Conservation (phyloP, 371 early-diverging fungal genomes). For the Capniomyces stellatus region DNA sequence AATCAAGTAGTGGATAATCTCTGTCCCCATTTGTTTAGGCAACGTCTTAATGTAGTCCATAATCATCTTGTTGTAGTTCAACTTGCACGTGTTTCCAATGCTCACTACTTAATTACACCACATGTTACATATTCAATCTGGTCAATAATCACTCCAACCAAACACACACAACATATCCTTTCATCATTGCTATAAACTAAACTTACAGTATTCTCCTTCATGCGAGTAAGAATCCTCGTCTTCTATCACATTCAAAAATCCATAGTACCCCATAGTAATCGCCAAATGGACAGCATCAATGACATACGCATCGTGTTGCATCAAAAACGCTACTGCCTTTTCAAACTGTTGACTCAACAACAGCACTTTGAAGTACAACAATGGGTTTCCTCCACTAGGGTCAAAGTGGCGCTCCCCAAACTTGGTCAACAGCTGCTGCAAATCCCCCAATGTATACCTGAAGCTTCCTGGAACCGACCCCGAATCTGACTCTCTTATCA, state of each 20-base stretch:
- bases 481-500: slow-evolving; percentile 19
- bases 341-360: slow-evolving; percentile 77
- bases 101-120: neutral
- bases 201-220: neutral
- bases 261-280: slow-evolving; percentile 56
- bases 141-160: too few relatives aligned
- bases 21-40: slow-evolving; percentile 9
- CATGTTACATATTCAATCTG: too few relatives aligned
- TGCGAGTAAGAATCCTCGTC: neutral
- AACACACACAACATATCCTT: too few relatives aligned
- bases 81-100: neutral
- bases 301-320: slow-evolving; percentile 32
- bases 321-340: slow-evolving; percentile 55
- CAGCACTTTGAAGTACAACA: slow-evolving; percentile 63
- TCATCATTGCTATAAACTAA: too few relatives aligned
- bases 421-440: slow-evolving; percentile 38
- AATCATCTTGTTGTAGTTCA: slow-evolving; percentile 17
- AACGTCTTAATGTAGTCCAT: slow-evolving; percentile 18
- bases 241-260: slow-evolving; percentile 52
- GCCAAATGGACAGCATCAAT: slow-evolving; percentile 84
- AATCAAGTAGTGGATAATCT: slow-evolving; percentile 19
- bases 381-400: slow-evolving; percentile 43
- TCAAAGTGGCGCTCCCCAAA: slow-evolving; percentile 53
- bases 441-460: slow-evolving; percentile 40
- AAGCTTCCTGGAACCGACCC: slow-evolving; percentile 29